Percentiles rank a stretch among this genome's conserved stretches.
Evolutionary conservation across 2,329 filamentous ascomycete species (phyloP).

Genomic region (Elsinoe perseae): DNA sequence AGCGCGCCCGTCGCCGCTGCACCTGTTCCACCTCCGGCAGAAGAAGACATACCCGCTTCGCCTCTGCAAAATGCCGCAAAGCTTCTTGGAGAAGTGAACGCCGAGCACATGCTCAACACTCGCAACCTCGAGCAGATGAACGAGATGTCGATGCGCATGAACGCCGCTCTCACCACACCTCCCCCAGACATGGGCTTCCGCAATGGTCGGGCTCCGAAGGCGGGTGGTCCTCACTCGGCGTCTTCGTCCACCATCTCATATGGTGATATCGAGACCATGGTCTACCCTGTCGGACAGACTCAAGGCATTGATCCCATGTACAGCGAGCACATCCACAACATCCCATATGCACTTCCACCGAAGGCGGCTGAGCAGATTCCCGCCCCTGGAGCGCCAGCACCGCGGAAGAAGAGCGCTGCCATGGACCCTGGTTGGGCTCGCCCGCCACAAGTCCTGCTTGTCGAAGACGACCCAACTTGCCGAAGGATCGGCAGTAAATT

Average conservation of each 20-base stretch:
- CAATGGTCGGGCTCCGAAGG: slow-evolving; percentile 39
- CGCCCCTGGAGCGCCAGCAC: slow-evolving; percentile 40
- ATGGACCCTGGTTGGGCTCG: slow-evolving; percentile 58
- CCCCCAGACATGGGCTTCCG: slow-evolving; percentile 46
- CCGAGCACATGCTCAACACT: slow-evolving; percentile 56
- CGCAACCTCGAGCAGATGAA: slow-evolving; percentile 59
- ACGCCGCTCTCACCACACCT: slow-evolving; percentile 49
- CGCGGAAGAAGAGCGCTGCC: slow-evolving; percentile 53
- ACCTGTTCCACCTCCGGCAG: slow-evolving; percentile 37
- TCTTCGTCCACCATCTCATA: slow-evolving; percentile 47
- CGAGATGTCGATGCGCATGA: slow-evolving; percentile 49
- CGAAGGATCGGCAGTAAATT: slow-evolving; percentile 61
- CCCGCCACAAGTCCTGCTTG: slow-evolving; percentile 73
- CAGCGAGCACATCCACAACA: slow-evolving; percentile 88
- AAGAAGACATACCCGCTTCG: slow-evolving; percentile 58
- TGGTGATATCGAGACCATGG: slow-evolving; percentile 59
- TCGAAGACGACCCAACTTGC: slow-evolving; percentile 70
- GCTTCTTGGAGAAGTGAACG: slow-evolving; percentile 56
- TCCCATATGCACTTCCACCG: slow-evolving; percentile 72
- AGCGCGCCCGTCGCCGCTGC: slow-evolving; percentile 29
- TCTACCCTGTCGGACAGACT: slow-evolving; percentile 84
- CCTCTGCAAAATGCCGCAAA: slow-evolving; percentile 62
- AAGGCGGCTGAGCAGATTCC: slow-evolving; percentile 47
- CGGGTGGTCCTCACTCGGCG: slow-evolving; percentile 37
- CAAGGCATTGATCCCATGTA: slow-evolving; percentile 94